phyloP scores from a whole-genome alignment of 306 rosid species.

The Calophaca sinica region DNA sequence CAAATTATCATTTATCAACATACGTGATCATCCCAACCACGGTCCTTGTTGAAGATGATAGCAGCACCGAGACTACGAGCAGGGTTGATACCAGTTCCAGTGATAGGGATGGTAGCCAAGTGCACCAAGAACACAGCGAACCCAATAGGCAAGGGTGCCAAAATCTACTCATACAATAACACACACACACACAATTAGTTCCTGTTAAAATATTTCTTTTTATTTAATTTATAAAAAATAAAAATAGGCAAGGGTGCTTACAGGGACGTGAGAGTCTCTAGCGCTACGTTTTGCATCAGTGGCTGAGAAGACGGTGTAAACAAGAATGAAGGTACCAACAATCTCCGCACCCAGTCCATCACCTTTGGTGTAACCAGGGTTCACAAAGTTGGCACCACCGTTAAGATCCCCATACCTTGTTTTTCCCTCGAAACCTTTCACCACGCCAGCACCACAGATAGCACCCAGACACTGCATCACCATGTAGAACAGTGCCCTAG shows the following conservation, averaged over 20 bases:
- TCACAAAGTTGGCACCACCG: conserved; percentile 53
- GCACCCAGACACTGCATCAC: conserved; percentile 63
- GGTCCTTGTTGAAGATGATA: conserved; percentile 59
- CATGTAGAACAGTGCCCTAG: conserved; percentile 56
- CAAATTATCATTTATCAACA: neutral
- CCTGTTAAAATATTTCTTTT: no score
- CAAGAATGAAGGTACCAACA: conserved; percentile 62
- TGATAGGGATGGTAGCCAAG: conserved; percentile 64
- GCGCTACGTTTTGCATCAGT: conserved; percentile 67
- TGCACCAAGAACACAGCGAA: conserved; percentile 65
- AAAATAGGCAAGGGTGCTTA: neutral
- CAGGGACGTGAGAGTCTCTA: conserved; percentile 65
- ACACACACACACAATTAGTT: neutral
- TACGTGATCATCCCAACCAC: conserved; percentile 63
- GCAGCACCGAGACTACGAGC: conserved; percentile 68
- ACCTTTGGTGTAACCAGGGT: conserved; percentile 59
- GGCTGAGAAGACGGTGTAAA: conserved; percentile 66
- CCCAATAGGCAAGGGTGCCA: conserved; percentile 66
- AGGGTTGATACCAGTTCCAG: conserved; percentile 66
- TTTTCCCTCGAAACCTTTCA: conserved; percentile 61
- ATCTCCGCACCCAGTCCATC: conserved; percentile 65
- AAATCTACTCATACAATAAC: conserved; percentile 38
- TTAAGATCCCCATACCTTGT: neutral
- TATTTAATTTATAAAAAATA: no score
- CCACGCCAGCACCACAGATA: conserved; percentile 60